These are phyloP conservation scores for Fusarium sp. DNA, from an alignment of 2,329 filamentous ascomycete genomes.

Conservation along the genomic window DNA sequence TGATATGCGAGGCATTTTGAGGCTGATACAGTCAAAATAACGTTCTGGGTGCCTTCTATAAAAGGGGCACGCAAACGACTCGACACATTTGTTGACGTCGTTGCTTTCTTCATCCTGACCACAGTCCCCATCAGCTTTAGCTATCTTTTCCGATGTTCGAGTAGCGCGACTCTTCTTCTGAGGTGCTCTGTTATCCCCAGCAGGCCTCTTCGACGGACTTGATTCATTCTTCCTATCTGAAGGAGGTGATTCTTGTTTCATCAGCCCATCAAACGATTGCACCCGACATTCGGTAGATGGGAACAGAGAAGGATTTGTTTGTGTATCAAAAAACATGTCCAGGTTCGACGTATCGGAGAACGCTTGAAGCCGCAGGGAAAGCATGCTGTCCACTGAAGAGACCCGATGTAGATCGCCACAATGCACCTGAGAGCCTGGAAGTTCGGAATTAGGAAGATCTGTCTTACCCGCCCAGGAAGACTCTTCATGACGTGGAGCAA, in stretches of 20 bases:
- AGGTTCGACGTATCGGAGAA: neutral
- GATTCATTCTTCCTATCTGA: neutral
- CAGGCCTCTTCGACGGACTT: neutral
- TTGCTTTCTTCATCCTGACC: neutral
- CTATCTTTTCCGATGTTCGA: neutral
- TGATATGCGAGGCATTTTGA: neutral
- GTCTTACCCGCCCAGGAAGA: neutral
- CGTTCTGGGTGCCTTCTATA: conserved; percentile 1
- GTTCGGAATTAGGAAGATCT: neutral
- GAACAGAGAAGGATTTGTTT: neutral
- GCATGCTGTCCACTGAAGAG: neutral
- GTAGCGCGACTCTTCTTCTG: neutral
- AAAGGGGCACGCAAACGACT: conserved; percentile 3
- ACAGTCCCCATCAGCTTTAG: neutral
- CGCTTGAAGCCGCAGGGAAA: neutral
- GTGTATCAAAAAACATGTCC: neutral
- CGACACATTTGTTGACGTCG: neutral
- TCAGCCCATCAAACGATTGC: neutral
- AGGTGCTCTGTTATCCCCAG: neutral
- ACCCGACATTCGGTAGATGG: neutral
- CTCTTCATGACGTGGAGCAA: neutral
- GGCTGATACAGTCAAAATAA: neutral
- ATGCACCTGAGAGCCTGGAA: neutral
- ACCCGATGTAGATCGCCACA: neutral
- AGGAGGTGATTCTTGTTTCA: neutral